Base-by-base conservation (phyloP, 2,329 filamentous ascomycete species). In the Leptographium flavum region DNA sequence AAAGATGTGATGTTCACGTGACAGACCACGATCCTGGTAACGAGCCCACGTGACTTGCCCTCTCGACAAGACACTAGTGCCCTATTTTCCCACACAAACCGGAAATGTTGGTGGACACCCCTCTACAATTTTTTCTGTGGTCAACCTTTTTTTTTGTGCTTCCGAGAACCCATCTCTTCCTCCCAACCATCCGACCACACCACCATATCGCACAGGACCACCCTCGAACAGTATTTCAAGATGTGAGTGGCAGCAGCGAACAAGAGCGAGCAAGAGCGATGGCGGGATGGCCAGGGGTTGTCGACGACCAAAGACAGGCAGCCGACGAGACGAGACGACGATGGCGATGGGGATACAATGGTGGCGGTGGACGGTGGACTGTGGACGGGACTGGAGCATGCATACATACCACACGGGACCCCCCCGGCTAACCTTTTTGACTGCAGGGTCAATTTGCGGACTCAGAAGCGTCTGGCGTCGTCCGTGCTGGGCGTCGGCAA, bases 381-480 rank as follows among this genome's bases (percentile, higher is more conserved):
- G n/a, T n/a, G n/a, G n/a, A n/a, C n/a, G n/a, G n/a, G n/a, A n/a
- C n/a, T n/a, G n/a, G n/a, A n/a, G n/a, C n/a, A n/a, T n/a, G n/a
- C n/a, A n/a, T n/a, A n/a, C n/a, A n/a, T n/a, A n/a, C n/a, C n/a
- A n/a, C n/a, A n/a, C n/a, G n/a, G n/a, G n/a, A n/a, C n/a, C n/a
- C n/a, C n/a, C n/a, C n/a, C n/a, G 10, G 15, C 39, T 43, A 27
- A 39, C 19, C 5, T 41, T 19, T 23, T 39, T 65, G 13, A 15
- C 9, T 59, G 60, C 68, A 98, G 92, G 92, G 88, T 94, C 84
- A 96, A 96, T 71, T 84, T 98, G 73, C 83, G 83, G 73, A 96
- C 92, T 71, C 93, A 98, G 82, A 98, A 98, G 84, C 90, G 93
- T 76, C 88, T 98, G 66, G 92, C 92, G 70, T 87, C 92, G 67